phyloP scores from a whole-genome alignment of 257 asterid species.

The Lantana camara region DNA sequence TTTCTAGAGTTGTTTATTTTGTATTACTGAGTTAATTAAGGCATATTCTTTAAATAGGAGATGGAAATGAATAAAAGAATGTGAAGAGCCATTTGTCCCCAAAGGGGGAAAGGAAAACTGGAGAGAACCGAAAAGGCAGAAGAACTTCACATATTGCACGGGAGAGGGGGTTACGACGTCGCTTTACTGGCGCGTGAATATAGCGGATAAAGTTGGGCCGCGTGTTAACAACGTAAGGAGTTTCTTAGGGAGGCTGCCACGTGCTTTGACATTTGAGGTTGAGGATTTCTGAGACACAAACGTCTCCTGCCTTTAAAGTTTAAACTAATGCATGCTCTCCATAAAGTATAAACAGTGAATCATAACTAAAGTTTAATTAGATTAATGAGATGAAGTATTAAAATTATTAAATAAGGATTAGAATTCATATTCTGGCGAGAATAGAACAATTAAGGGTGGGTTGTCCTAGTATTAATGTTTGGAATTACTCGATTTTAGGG shows the following conservation, averaged over 20 bases:
- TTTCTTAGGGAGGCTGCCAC: constrained; percentile 4
- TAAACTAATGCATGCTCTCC: no score
- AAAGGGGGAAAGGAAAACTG: background rate
- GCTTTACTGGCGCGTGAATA: constrained; percentile 20
- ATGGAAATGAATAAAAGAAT: background rate
- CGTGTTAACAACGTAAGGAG: no score
- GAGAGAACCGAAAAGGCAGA: background rate
- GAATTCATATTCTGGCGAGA: no score
- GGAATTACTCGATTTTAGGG: no score
- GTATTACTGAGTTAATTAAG: background rate
- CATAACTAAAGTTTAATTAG: no score
- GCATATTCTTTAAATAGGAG: background rate
- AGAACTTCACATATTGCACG: constrained; percentile 31
- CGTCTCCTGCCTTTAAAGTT: no score
- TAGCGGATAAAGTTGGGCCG: constrained; percentile 9
- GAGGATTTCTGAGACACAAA: background rate
- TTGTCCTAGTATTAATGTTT: no score
- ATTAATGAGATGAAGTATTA: no score
- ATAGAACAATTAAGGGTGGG: no score
- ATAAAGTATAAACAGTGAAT: no score
- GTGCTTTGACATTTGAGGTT: constrained; percentile 13
- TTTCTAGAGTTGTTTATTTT: background rate
- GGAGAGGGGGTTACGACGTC: background rate
- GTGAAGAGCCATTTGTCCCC: background rate
- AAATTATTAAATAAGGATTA: no score